Evolutionary conservation across 148 eudicot genomes (phyloP).

Genomic region (Amaranthus hypochondriacus): DNA sequence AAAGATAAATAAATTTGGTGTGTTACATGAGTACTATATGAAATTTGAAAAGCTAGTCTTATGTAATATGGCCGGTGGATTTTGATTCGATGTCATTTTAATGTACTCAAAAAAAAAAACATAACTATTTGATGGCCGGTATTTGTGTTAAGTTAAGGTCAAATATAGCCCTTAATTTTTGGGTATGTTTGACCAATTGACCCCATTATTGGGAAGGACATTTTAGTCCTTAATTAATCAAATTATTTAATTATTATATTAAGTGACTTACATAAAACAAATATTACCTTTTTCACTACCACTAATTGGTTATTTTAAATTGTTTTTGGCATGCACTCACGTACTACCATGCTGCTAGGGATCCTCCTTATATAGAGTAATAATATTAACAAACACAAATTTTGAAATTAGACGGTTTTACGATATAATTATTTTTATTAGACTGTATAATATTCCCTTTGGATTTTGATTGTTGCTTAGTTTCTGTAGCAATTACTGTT

Average conservation of each 20-base stretch:
- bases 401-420: no score
- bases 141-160: conserved; percentile 6
- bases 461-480: no score
- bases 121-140: conserved; percentile 20
- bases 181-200: background rate
- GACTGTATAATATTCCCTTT: no score
- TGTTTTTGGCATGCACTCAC: conserved; percentile 4
- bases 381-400: no score
- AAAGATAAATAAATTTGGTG: background rate
- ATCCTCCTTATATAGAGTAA: no score
- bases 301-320: background rate
- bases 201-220: no score
- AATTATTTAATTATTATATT: background rate
- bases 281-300: background rate
- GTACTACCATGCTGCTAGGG: background rate
- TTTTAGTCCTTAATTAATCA: background rate
- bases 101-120: background rate
- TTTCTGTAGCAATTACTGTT: no score
- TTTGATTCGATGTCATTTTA: conserved; percentile 6
- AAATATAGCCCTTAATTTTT: background rate
- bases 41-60: background rate
- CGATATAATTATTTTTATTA: no score
- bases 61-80: conserved; percentile 13
- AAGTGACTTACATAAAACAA: background rate
- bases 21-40: background rate